Evolutionary conservation across 352 stramenopile genomes (phyloP).

Genomic region (Halophytophthora batemanensis): DNA sequence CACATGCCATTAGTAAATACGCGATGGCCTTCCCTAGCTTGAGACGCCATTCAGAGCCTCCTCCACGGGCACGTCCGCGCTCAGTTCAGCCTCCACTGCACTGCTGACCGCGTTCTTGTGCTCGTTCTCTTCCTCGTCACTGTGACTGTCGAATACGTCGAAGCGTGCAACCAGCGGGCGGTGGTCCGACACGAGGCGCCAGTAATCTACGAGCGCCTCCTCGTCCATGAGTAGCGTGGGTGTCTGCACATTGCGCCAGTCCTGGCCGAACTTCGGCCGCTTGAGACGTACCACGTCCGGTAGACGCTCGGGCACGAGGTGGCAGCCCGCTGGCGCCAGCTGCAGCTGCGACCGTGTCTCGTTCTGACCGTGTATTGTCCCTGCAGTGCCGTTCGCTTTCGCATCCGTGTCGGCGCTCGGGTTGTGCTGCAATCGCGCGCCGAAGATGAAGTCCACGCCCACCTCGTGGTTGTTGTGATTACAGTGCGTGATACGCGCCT

Average conservation of each 20-base stretch:
- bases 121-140: too few relatives aligned
- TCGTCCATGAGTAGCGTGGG: constrained; percentile 47
- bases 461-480: constrained; percentile 90
- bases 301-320: constrained; percentile 62
- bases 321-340: constrained; percentile 49
- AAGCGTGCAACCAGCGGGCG: constrained; percentile 66
- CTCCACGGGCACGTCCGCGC: too few relatives aligned
- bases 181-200: constrained; percentile 80
- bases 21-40: too few relatives aligned
- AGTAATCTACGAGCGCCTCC: constrained; percentile 75
- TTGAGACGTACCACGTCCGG: constrained; percentile 69
- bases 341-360: too few relatives aligned
- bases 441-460: constrained; percentile 86
- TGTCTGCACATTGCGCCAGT: constrained; percentile 49
- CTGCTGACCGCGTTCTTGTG: too few relatives aligned
- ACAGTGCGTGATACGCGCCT: constrained; percentile 83
- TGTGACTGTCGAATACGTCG: constrained; percentile 29
- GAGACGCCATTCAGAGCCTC: too few relatives aligned
- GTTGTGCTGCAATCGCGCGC: constrained; percentile 33
- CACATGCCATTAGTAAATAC: too few relatives aligned
- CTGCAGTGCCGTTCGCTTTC: not conserved
- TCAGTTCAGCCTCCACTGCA: too few relatives aligned
- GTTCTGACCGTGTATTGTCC: too few relatives aligned
- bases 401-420: constrained; percentile 3
- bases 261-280: constrained; percentile 68